Evolutionary conservation across 1,284 basidiomycete genomes (phyloP), one percentile per base, ranked within the genome.

Genomic region (Moesziomyces aphidis): DNA sequence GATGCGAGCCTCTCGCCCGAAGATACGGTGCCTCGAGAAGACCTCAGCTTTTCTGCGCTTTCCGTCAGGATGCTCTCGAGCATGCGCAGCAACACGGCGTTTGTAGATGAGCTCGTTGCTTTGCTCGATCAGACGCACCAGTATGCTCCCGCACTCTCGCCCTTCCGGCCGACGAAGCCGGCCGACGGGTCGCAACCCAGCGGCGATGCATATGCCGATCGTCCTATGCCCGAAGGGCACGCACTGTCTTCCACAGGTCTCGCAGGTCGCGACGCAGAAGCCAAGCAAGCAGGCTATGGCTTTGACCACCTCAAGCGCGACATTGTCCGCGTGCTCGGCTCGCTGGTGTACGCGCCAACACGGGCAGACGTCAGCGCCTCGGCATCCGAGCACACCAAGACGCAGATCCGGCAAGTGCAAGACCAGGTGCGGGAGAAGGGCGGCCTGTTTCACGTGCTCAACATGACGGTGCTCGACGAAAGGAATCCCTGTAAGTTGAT

Each of bases 391-490:
- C 36, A 47, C 2, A 66, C 69, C 11, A 54, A 45, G 23, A 31
- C 22, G 7, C 60, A 63, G 45, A 71, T 77, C 36, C 56, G 60
- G 10, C 31, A 47, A n/a, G 77, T 82, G 47, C 81, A 83, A 51
- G 79, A 83, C 48, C 56, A 45, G 2, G 67, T 80, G 17, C 67
- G 81, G 6, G 79, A 71, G 44, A 36, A 47, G 6, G 80, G 79
- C 22, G 81, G 81, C 5, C 61, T 83, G 13, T 70, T 66, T 44
- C 77, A 81, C 42, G 76, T 82, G 8, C 69, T 83, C 36, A 78
- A 77, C 50, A 69, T 81, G 69, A 83, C 81, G 10, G 70, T 74
- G 42, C 54, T 82, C 21, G 81, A 83, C 55, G 78, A 82, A 61
- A 55, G 68, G 10, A 83, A 83, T 48, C 77, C 71, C 13, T 78